Base-by-base conservation (phyloP, 2,329 filamentous ascomycete species). In the Diplodia intermedia region DNA sequence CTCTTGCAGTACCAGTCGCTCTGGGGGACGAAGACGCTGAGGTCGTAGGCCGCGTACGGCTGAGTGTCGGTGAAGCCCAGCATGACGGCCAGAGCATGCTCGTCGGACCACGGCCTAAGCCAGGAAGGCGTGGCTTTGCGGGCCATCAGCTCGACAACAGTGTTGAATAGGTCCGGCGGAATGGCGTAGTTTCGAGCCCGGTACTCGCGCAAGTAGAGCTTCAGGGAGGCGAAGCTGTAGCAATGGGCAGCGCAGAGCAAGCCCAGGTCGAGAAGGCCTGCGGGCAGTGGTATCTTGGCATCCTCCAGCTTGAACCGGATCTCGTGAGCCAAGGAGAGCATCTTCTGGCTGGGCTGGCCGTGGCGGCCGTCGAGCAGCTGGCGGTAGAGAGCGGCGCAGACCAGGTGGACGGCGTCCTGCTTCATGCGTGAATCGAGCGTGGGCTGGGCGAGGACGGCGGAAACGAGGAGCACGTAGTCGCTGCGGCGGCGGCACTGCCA, bases 251-350 rank as follows among this genome's bases (percentile, higher is more conserved):
- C 65, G 12, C 43, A 50, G 12, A 57, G 53, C 23, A 67, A n/a
- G 40, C 54, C 54, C 4, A 60, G 1, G 14, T n/a, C 20, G n/a
- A 67, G 4, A 4, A 67, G 54, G 12, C 31, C 23, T 3, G 29
- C n/a, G 3, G 65, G 65, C 20, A 67, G 23, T 1, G 14, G 20
- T 15, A 60, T 20, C 2, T 31, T 2, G 7, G 47, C 29, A 12
- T 63, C 60, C 12, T 63, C 60, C 47, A 63, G 11, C 60, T 52
- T 63, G 60, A 33, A 63, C n/a, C 60, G 60, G n/a, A 63, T 63
- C 14, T 38, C 43, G 29, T 63, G n/a, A 29, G 29, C 60, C 14
- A 63, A 31, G 11, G 11, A 5, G n/a, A 63, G 47, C 60, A 63
- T 52, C 3, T 26, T 52, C 3, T 18, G 1, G 31, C 38, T 31